phyloP scores from a whole-genome alignment of 169 alveolate genomes.

The Plasmodium knowlesi region DNA sequence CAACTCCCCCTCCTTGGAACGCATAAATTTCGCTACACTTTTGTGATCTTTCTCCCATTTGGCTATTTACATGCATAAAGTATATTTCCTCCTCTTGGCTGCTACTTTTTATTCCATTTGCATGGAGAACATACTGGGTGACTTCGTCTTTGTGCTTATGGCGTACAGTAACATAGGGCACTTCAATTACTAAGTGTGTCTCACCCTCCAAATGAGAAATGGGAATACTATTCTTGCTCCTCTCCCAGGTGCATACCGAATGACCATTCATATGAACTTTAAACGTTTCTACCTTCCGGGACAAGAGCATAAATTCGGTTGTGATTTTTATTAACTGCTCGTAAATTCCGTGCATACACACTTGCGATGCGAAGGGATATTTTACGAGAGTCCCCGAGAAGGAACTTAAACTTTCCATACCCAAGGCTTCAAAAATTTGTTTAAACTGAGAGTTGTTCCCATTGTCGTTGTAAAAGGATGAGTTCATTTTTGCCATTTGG shows the following conservation, averaged over 20 bases:
- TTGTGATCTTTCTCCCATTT: not conserved
- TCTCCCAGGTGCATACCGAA: constrained; percentile 15
- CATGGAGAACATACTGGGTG: constrained; percentile 11
- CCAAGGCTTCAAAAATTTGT: constrained; percentile 10
- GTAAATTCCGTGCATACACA: not conserved
- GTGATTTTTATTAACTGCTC: constrained; percentile 35
- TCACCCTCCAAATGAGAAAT: constrained; percentile 20
- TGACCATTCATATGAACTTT: constrained; percentile 16
- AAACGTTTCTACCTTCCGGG: constrained; percentile 14
- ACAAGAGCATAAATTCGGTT: constrained; percentile 1
- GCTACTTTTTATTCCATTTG: not conserved
- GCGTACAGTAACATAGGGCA: constrained; percentile 13
- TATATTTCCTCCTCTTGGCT: not conserved
- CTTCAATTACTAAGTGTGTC: not conserved
- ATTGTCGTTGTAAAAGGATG: not conserved
- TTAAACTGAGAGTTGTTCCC: not conserved
- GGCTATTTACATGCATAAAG: not conserved
- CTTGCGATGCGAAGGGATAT: not conserved
- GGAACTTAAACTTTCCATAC: not conserved
- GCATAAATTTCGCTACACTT: not conserved
- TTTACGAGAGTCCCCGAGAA: constrained; percentile 49
- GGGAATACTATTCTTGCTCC: not conserved
- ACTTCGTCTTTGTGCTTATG: not conserved
- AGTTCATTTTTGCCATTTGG: not conserved
- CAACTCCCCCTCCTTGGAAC: not conserved